Percentiles rank a stretch among this genome's conserved stretches.
These are phyloP conservation scores for Sporobolomyces pararoseus DNA, from an alignment of 768 basidiomycete species.

Conservation along the genomic window DNA sequence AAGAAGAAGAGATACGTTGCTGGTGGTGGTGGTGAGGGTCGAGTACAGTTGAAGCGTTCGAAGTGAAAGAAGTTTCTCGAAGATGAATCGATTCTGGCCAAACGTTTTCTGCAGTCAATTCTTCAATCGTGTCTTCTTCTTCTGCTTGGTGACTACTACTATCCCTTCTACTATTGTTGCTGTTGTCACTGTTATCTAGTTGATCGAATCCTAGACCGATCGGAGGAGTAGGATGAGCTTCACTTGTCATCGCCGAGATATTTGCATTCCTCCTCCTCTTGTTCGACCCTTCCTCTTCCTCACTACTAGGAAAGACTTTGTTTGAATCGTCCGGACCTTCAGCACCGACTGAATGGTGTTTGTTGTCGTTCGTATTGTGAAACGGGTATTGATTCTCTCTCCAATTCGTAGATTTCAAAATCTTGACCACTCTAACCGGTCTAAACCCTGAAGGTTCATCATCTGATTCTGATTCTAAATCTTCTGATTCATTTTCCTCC, in stretches of 20 bases:
- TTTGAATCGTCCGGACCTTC: background rate
- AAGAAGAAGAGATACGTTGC: background rate
- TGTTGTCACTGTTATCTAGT: no score
- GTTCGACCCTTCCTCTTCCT: no score
- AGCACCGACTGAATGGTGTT: background rate
- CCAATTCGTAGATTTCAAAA: conserved; percentile 12
- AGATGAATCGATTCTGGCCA: background rate
- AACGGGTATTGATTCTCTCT: conserved; percentile 32
- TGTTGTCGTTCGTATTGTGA: no score
- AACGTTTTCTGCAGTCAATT: no score
- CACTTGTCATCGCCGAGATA: background rate
- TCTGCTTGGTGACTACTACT: no score
- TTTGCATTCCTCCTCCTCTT: background rate
- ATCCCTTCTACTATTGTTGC: no score
- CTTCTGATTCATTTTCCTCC: no score
- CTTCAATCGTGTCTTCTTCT: no score
- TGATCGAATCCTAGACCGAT: no score
- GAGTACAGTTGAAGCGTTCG: background rate
- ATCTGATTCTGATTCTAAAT: conserved; percentile 32
- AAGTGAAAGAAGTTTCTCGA: conserved; percentile 2
- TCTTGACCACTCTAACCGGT: conserved; percentile 25
- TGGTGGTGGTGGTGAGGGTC: background rate
- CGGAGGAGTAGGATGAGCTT: no score
- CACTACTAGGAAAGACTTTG: no score
- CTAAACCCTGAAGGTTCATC: conserved; percentile 32